Percentiles rank a stretch among this genome's conserved stretches.
phyloP scores from a whole-genome alignment of 2,329 filamentous ascomycete genomes.

The Rosellinia necatrix region DNA sequence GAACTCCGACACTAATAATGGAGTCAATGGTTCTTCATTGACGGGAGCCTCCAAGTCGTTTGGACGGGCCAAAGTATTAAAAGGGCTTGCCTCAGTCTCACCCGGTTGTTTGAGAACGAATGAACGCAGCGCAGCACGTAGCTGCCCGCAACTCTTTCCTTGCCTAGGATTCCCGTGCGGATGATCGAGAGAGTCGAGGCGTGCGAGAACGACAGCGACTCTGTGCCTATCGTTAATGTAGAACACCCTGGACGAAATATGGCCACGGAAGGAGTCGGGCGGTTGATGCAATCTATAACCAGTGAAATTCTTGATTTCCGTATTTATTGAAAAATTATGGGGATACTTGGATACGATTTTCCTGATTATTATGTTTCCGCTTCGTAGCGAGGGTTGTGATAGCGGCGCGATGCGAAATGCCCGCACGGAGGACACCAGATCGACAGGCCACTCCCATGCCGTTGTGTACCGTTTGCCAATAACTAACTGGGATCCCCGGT shows the following conservation, averaged over 20 bases:
- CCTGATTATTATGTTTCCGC: not conserved
- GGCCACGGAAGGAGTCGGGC: too few species aligned
- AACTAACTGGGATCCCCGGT: too few species aligned
- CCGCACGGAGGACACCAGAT: not conserved
- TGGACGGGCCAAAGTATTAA: not conserved
- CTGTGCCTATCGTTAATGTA: not conserved
- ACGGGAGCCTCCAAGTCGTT: not conserved
- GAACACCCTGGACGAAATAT: not conserved
- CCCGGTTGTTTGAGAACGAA: not conserved
- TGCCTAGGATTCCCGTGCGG: not conserved
- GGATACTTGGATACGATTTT: too few species aligned
- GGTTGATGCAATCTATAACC: too few species aligned
- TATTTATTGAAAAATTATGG: too few species aligned
- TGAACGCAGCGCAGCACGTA: not conserved
- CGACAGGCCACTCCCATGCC: too few species aligned
- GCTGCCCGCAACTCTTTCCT: not conserved
- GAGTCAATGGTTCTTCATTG: not conserved
- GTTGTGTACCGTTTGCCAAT: too few species aligned
- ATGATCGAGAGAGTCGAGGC: slow-evolving; percentile 1
- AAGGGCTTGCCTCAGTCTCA: not conserved
- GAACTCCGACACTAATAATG: not conserved
- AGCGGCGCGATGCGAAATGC: not conserved
- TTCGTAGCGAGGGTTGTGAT: not conserved
- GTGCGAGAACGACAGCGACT: not conserved
- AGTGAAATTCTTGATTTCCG: too few species aligned